A percentile compares a stretch with the other conserved stretches of the same genome.
These are phyloP conservation scores for Rhodotorula paludigena DNA, from an alignment of 768 basidiomycete species.

Conservation along the genomic window DNA sequence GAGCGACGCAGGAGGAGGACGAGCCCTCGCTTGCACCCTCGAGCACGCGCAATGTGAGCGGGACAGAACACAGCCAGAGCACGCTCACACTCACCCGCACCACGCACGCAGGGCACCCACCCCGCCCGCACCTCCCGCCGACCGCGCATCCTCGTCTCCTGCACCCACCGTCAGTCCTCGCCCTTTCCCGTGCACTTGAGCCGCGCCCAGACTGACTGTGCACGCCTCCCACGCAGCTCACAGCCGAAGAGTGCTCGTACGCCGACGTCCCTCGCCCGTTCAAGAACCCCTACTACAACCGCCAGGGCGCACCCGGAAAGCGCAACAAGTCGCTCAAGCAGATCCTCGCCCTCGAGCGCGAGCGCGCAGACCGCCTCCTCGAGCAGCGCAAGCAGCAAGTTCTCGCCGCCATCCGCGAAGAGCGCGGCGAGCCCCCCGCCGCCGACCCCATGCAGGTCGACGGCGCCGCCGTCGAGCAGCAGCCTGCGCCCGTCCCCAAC, in stretches of 20 bases:
- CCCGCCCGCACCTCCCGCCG: too few species aligned
- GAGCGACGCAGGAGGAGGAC: too few species aligned
- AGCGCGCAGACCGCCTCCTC: constrained; percentile 23
- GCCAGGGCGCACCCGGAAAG: constrained; percentile 8
- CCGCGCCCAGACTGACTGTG: too few species aligned
- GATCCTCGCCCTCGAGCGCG: constrained; percentile 35
- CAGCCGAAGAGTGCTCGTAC: constrained; percentile 31
- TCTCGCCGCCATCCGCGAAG: neutral
- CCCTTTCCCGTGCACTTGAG: too few species aligned
- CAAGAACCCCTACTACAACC: constrained; percentile 33
- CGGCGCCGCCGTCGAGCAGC: neutral
- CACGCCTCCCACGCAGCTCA: constrained; percentile 10
- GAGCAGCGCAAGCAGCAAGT: constrained; percentile 6
- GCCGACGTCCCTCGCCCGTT: constrained; percentile 33
- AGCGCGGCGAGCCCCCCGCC: neutral
- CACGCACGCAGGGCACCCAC: too few species aligned
- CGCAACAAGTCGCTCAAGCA: constrained; percentile 40
- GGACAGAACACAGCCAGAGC: too few species aligned
- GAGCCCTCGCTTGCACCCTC: too few species aligned
- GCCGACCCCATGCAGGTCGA: neutral
- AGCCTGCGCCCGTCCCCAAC: neutral
- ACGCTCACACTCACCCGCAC: too few species aligned
- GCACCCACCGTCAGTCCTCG: too few species aligned
- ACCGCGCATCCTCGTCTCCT: too few species aligned
- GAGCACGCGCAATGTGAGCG: too few species aligned